Conservation (phyloP, 352 stramenopile genomes). For the Blastocystis sp. region DNA sequence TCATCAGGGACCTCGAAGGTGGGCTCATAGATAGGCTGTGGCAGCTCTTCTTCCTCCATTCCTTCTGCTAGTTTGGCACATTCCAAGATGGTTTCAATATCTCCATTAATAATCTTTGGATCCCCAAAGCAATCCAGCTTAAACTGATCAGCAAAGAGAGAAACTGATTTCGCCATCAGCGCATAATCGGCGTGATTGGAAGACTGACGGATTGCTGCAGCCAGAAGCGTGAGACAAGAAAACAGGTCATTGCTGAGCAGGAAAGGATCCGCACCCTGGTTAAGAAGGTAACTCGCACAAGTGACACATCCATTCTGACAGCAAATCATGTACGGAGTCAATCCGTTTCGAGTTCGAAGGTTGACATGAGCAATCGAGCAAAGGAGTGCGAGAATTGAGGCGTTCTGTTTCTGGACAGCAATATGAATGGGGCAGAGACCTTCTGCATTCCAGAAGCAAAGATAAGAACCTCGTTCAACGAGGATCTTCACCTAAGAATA, state of each 20-base stretch:
- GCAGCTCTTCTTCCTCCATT: not conserved
- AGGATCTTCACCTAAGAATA: not conserved
- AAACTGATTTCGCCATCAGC: not conserved
- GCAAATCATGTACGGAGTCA: conserved; percentile 16
- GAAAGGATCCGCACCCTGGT: conserved; percentile 18
- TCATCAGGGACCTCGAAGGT: not conserved
- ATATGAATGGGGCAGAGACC: conserved; percentile 50
- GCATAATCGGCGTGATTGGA: not conserved
- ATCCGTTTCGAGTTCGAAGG: not conserved
- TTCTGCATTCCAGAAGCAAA: conserved; percentile 41
- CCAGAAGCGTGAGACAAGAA: conserved; percentile 1
- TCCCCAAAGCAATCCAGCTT: not conserved
- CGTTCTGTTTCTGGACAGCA: conserved; percentile 5
- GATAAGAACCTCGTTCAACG: not conserved
- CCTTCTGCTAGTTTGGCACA: not conserved
- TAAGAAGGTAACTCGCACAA: conserved; percentile 5
- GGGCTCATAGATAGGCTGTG: not conserved
- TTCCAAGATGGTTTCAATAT: not conserved
- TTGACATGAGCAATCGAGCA: not conserved
- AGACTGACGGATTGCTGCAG: not conserved
- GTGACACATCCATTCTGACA: not conserved
- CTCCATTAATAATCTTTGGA: not conserved
- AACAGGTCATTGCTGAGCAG: conserved; percentile 12
- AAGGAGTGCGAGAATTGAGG: not conserved
- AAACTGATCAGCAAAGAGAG: not conserved